These are phyloP conservation scores for Blastobotrys serpentis DNA, from an alignment of 1,139 yeast species.

Conservation along the genomic window DNA sequence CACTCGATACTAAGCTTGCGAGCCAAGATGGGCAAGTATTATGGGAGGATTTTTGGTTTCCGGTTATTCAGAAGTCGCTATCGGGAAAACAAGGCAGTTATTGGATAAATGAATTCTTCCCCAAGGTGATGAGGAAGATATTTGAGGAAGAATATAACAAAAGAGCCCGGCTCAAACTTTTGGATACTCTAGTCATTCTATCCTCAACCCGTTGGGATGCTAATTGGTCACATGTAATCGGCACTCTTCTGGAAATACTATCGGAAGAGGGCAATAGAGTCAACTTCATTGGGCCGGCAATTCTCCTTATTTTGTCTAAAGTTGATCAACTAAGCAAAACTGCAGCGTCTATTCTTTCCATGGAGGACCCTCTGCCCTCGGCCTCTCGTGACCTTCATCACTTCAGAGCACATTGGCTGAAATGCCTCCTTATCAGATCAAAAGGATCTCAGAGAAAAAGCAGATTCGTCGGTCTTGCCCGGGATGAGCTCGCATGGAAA, in stretches of 20 bases:
- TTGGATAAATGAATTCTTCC: neutral
- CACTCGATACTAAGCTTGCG: neutral
- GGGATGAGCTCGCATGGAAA: constrained; percentile 4
- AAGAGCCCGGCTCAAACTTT: neutral
- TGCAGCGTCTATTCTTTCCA: too few relatives aligned
- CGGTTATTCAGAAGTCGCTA: neutral
- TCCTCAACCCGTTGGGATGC: neutral
- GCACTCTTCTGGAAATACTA: neutral
- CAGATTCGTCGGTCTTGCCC: neutral
- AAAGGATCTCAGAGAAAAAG: neutral
- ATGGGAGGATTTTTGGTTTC: neutral
- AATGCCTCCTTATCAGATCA: constrained; percentile 1
- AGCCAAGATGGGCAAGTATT: neutral
- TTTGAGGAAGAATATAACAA: neutral
- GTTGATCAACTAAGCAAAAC: neutral
- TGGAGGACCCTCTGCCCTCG: too few relatives aligned
- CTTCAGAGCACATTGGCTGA: constrained; percentile 3
- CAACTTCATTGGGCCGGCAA: neutral
- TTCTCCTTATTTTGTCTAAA: neutral
- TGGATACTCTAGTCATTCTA: neutral
- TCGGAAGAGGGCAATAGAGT: neutral
- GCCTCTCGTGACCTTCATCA: neutral
- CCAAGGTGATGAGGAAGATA: neutral
- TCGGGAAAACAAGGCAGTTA: neutral
- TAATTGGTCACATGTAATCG: neutral